These are phyloP conservation scores for Periconia digitata DNA, from an alignment of 2,329 filamentous ascomycete species.

Conservation along the genomic window DNA sequence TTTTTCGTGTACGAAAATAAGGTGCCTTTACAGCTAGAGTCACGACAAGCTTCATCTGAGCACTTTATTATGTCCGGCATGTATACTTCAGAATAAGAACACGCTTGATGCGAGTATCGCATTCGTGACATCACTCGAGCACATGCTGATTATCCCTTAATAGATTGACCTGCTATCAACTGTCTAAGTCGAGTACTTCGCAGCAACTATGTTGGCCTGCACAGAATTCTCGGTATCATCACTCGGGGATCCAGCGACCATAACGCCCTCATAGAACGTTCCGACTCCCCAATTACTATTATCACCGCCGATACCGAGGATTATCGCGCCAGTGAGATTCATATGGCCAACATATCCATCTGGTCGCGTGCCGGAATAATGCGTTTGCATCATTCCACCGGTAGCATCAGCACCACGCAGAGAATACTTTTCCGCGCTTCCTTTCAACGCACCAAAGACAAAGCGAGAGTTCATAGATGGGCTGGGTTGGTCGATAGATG, in stretches of 20 bases:
- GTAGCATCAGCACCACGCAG: neutral
- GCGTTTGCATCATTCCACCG: neutral
- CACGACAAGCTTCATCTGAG: no score
- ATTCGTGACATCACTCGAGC: no score
- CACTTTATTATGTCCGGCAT: no score
- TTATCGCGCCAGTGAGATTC: conserved; percentile 65
- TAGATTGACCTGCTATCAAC: no score
- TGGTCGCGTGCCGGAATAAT: neutral
- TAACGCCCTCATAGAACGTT: conserved; percentile 67
- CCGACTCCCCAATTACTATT: conserved; percentile 63
- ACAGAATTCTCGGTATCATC: conserved; percentile 61
- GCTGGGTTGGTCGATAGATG: conserved; percentile 30
- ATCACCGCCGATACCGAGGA: conserved; percentile 69
- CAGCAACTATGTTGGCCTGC: conserved; percentile 62
- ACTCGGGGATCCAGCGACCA: conserved; percentile 63
- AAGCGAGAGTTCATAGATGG: neutral
- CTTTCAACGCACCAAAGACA: neutral
- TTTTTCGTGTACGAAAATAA: no score
- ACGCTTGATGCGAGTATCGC: no score
- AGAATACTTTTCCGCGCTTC: neutral
- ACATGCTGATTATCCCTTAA: no score
- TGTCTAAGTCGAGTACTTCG: conserved; percentile 60
- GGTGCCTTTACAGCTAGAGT: no score
- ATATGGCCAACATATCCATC: conserved; percentile 61
- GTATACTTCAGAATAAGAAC: no score